Evolutionary conservation across 495 filamentous ascomycete species (phyloP).

Genomic region (Tuber borchii): DNA sequence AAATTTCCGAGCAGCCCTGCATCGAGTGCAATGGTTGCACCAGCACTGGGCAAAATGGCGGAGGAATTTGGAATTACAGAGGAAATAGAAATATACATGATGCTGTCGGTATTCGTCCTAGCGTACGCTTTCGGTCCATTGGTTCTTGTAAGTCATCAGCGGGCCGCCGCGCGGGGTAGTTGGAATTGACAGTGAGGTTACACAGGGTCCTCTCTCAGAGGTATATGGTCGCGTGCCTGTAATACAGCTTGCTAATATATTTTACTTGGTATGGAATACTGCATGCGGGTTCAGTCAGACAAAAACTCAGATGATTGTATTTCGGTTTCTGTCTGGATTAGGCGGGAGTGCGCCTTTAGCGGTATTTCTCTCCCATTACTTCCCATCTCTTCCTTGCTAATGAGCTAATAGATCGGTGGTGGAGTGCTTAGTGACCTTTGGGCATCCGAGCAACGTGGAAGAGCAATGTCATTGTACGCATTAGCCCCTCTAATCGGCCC

Average conservation of each 20-base stretch:
- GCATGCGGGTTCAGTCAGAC: conserved; percentile 52
- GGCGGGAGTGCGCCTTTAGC: conserved; percentile 52
- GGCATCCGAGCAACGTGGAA: conserved; percentile 57
- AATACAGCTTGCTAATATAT: conserved; percentile 48
- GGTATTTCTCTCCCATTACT: conserved; percentile 6
- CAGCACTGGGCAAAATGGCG: conserved; percentile 52
- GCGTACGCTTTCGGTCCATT: conserved; percentile 60
- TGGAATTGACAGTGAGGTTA: neutral
- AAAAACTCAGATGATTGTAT: conserved; percentile 51
- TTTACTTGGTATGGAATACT: conserved; percentile 53
- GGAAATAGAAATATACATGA: conserved; percentile 52
- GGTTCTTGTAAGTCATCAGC: conserved; percentile 40
- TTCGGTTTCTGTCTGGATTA: conserved; percentile 54
- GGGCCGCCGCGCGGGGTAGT: neutral
- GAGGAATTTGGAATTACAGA: conserved; percentile 54
- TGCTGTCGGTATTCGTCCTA: conserved; percentile 63
- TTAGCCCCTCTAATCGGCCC: conserved; percentile 62
- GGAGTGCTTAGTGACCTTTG: conserved; percentile 61
- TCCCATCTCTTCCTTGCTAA: neutral
- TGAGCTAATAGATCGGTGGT: conserved; percentile 46
- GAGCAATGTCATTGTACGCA: conserved; percentile 58
- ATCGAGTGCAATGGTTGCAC: conserved; percentile 58
- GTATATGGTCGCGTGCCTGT: conserved; percentile 55
- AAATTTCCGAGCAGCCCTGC: neutral
- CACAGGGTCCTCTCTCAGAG: conserved; percentile 54